phyloP scores from a whole-genome alignment of 1,284 basidiomycete species.

The Cryptococcus hybrid region DNA sequence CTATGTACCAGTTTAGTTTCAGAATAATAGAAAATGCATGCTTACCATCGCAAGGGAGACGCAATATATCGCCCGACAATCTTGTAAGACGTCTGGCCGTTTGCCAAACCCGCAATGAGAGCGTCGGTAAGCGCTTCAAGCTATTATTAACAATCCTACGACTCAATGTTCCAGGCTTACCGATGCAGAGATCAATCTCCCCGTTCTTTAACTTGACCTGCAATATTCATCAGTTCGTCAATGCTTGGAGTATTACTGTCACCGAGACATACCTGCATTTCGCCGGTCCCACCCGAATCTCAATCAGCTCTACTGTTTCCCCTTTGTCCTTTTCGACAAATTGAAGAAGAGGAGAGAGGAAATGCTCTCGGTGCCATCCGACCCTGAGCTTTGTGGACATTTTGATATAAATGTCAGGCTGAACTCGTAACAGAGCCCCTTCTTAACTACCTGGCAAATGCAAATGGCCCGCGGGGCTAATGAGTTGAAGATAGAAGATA shows the following conservation, averaged over 20 bases:
- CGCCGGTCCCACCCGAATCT: slow-evolving; percentile 91
- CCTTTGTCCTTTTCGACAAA: slow-evolving; percentile 59
- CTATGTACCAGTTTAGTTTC: slow-evolving; percentile 49
- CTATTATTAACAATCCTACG: neutral
- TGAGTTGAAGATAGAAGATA: no score
- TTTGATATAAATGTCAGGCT: neutral
- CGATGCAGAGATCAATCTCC: slow-evolving; percentile 83
- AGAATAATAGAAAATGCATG: slow-evolving; percentile 33
- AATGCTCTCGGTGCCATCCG: slow-evolving; percentile 77
- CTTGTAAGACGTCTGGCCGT: slow-evolving; percentile 80
- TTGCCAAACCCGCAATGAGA: slow-evolving; percentile 88
- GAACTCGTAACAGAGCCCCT: neutral
- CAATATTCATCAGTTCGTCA: no score
- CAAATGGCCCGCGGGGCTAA: no score
- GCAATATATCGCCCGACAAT: slow-evolving; percentile 91
- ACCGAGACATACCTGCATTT: slow-evolving; percentile 59
- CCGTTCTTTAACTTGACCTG: slow-evolving; percentile 68
- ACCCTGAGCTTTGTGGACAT: slow-evolving; percentile 38
- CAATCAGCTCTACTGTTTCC: slow-evolving; percentile 74
- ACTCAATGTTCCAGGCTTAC: slow-evolving; percentile 51
- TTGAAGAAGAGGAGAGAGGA: slow-evolving; percentile 80
- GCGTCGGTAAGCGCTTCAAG: slow-evolving; percentile 79
- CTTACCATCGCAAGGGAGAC: slow-evolving; percentile 75
- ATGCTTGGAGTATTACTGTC: no score
- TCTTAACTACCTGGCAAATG: no score